phyloP scores from a whole-genome alignment of 352 stramenopile species.

The Phytophthora crassamura region DNA sequence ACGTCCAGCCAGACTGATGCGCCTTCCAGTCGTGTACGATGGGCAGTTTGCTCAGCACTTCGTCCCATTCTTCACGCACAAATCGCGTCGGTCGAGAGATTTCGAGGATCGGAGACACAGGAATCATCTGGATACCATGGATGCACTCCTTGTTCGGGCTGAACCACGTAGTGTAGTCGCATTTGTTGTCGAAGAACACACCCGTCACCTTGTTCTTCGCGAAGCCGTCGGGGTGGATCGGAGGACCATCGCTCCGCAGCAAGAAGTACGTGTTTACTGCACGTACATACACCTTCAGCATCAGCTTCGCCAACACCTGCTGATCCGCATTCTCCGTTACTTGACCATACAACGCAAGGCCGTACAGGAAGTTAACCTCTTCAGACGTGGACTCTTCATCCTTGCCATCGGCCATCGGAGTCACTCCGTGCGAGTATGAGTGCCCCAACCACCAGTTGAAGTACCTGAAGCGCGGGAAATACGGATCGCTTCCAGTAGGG shows the following conservation, averaged over 20 bases:
- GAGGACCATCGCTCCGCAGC: conserved; percentile 45
- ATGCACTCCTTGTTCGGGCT: conserved; percentile 78
- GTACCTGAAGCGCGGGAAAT: conserved; percentile 66
- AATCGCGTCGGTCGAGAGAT: conserved; percentile 48
- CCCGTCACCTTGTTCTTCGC: conserved; percentile 75
- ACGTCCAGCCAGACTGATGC: conserved; percentile 59
- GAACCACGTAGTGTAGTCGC: conserved; percentile 80
- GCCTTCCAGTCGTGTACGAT: conserved; percentile 60
- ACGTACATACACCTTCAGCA: conserved; percentile 65
- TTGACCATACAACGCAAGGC: conserved; percentile 54
- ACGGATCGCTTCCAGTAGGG: conserved; percentile 33
- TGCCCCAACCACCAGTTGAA: conserved; percentile 77
- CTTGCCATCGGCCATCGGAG: conserved; percentile 73
- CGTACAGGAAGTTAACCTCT: conserved; percentile 77
- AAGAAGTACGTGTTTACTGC: conserved; percentile 78
- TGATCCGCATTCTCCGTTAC: conserved; percentile 54
- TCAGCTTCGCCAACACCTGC: conserved; percentile 51
- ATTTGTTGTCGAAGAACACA: conserved; percentile 83
- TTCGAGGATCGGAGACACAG: conserved; percentile 60
- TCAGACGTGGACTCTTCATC: conserved; percentile 77
- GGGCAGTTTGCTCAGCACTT: conserved; percentile 59
- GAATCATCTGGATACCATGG: conserved; percentile 82
- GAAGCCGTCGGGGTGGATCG: conserved; percentile 58
- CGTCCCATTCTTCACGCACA: conserved; percentile 67
- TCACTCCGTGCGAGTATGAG: conserved; percentile 76